Conservation (phyloP, 768 basidiomycete species). For the Leucocoprinus birnbaumii region DNA sequence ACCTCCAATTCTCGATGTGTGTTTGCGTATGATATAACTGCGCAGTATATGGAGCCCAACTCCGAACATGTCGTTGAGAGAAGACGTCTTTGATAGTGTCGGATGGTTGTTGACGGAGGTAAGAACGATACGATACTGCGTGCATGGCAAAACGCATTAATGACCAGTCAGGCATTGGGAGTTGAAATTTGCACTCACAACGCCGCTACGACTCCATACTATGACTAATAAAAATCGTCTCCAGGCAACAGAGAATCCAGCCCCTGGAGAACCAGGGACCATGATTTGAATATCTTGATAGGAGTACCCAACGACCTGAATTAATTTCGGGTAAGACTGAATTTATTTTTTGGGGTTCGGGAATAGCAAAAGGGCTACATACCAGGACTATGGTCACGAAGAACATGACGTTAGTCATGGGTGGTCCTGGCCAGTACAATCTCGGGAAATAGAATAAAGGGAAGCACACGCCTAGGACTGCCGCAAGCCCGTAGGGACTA, state of each 20-base stretch:
- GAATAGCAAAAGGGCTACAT: constrained; percentile 14
- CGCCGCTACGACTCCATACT: constrained; percentile 70
- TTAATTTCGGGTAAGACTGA: background rate
- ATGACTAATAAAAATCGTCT: constrained; percentile 68
- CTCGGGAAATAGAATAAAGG: constrained; percentile 72
- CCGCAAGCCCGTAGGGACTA: constrained; percentile 69
- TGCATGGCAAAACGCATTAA: background rate
- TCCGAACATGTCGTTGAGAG: constrained; percentile 68
- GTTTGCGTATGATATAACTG: constrained; percentile 70
- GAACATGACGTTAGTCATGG: constrained; percentile 69
- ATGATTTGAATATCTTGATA: constrained; percentile 57
- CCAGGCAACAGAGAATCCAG: constrained; percentile 72
- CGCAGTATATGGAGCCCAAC: constrained; percentile 71
- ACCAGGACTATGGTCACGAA: constrained; percentile 65
- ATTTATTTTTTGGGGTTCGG: background rate
- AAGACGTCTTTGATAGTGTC: constrained; percentile 66
- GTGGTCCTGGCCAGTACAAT: constrained; percentile 70
- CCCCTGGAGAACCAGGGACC: constrained; percentile 49
- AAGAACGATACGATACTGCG: constrained; percentile 71
- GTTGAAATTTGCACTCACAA: constrained; percentile 44
- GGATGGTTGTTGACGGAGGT: constrained; percentile 74
- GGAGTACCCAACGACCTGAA: constrained; percentile 69
- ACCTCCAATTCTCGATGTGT: constrained; percentile 48
- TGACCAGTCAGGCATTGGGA: background rate
- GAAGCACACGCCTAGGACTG: constrained; percentile 62